These are phyloP conservation scores for Panellus pusillus DNA, from an alignment of 768 basidiomycete genomes.

Conservation along the genomic window DNA sequence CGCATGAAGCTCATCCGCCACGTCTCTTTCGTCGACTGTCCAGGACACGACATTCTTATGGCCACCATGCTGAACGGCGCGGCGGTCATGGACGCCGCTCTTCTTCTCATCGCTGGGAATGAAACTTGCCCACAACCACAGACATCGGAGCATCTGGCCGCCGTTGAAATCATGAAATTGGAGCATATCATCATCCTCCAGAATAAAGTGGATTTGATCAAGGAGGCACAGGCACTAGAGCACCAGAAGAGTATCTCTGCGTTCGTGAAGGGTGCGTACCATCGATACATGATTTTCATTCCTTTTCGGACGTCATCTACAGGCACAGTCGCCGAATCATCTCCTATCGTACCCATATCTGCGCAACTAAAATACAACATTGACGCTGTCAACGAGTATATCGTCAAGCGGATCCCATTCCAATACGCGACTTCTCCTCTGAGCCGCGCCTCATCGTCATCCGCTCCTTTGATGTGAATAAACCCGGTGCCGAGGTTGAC, in stretches of 20 bases:
- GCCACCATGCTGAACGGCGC: slow-evolving; percentile 99
- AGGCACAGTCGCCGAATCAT: slow-evolving; percentile 97
- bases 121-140: slow-evolving; percentile 99
- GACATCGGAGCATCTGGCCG: slow-evolving; percentile 97
- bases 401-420: slow-evolving; percentile 97
- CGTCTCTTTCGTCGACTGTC: slow-evolving; percentile 98
- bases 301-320: background rate
- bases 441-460: slow-evolving; percentile 96
- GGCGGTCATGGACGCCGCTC: slow-evolving; percentile 98
- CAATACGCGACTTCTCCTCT: slow-evolving; percentile 88
- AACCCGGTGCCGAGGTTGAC: slow-evolving; percentile 95
- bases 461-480: slow-evolving; percentile 99
- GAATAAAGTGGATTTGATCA: slow-evolving; percentile 98
- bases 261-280: slow-evolving; percentile 83
- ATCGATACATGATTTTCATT: background rate
- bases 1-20: slow-evolving; percentile 92
- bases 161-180: slow-evolving; percentile 99
- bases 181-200: slow-evolving; percentile 97
- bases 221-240: slow-evolving; percentile 90
- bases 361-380: slow-evolving; percentile 99
- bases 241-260: slow-evolving; percentile 95
- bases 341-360: slow-evolving; percentile 98
- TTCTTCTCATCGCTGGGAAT: slow-evolving; percentile 94
- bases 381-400: slow-evolving; percentile 98
- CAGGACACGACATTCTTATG: slow-evolving; percentile 99